phyloP scores from a whole-genome alignment of 2,329 filamentous ascomycete species.

The Zymoseptoria tritici region DNA sequence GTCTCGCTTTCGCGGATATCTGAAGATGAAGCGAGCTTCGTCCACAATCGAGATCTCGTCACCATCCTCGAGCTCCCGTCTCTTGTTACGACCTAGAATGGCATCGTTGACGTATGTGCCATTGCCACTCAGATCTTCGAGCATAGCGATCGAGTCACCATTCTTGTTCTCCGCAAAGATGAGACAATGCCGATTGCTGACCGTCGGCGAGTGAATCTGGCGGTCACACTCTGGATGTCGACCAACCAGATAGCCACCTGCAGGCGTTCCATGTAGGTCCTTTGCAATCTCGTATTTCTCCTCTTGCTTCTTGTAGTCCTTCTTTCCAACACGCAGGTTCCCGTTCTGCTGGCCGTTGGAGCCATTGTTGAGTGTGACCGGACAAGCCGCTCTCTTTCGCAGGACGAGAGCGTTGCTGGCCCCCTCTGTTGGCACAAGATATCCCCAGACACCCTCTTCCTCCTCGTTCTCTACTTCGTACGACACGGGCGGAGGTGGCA shows the following conservation, averaged over 20 bases:
- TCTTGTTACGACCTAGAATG: constrained; percentile 83
- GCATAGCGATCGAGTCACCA: constrained; percentile 57
- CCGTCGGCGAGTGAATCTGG: constrained; percentile 64
- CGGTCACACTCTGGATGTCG: constrained; percentile 82
- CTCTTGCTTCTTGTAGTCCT: constrained; percentile 53
- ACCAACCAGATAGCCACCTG: constrained; percentile 84
- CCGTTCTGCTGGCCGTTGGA: constrained; percentile 28
- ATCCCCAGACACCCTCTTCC: constrained; percentile 88
- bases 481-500: constrained; percentile 61
- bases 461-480: constrained; percentile 82
- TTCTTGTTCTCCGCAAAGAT: constrained; percentile 56
- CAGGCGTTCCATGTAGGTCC: constrained; percentile 48
- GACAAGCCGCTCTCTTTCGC: constrained; percentile 65
- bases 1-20: constrained; percentile 69
- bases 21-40: constrained; percentile 81
- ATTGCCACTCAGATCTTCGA: constrained; percentile 93
- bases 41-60: constrained; percentile 86
- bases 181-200: constrained; percentile 79
- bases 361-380: constrained; percentile 41
- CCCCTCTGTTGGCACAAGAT: constrained; percentile 70
- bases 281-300: constrained; percentile 53
- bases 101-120: constrained; percentile 94
- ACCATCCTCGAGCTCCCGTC: constrained; percentile 76
- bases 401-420: constrained; percentile 57
- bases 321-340: constrained; percentile 39